These are phyloP conservation scores for Rosa rugosa DNA, from an alignment of 306 rosid species.

Conservation along the genomic window DNA sequence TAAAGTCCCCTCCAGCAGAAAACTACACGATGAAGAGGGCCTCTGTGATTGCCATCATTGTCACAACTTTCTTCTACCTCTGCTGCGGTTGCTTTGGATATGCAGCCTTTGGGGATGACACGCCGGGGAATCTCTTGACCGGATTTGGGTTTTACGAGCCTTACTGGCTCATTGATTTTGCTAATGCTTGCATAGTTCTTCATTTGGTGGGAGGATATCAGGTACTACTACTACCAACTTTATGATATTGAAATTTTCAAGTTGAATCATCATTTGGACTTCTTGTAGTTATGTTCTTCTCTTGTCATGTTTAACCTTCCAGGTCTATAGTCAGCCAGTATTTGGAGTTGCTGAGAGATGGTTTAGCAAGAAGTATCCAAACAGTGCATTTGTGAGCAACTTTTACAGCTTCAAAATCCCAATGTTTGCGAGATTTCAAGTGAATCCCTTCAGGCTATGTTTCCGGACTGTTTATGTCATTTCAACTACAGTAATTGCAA, in stretches of 20 bases:
- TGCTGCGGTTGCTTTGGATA: slow-evolving; percentile 87
- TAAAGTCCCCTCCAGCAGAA: slow-evolving; percentile 80
- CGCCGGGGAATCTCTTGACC: slow-evolving; percentile 86
- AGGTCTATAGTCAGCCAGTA: slow-evolving; percentile 67
- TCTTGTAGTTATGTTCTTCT: neutral
- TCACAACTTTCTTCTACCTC: slow-evolving; percentile 82
- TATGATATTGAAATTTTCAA: neutral
- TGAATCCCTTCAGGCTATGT: slow-evolving; percentile 56
- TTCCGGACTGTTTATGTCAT: slow-evolving; percentile 68
- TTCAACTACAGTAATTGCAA: slow-evolving; percentile 69
- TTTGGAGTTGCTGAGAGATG: slow-evolving; percentile 64
- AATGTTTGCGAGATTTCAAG: slow-evolving; percentile 40
- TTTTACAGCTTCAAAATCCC: slow-evolving; percentile 51
- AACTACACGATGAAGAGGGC: slow-evolving; percentile 83
- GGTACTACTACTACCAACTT: slow-evolving; percentile 37
- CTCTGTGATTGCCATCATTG: slow-evolving; percentile 42
- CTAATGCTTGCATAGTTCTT: slow-evolving; percentile 81
- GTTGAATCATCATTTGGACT: neutral
- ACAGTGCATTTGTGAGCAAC: slow-evolving; percentile 54
- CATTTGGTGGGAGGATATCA: slow-evolving; percentile 93
- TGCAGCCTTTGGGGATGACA: slow-evolving; percentile 77
- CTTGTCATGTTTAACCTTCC: slow-evolving; percentile 20
- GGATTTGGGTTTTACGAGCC: slow-evolving; percentile 86
- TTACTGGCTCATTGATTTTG: slow-evolving; percentile 79
- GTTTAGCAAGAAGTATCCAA: slow-evolving; percentile 50